Base-by-base conservation (phyloP, 805 yeast species). In the Candida montana region DNA sequence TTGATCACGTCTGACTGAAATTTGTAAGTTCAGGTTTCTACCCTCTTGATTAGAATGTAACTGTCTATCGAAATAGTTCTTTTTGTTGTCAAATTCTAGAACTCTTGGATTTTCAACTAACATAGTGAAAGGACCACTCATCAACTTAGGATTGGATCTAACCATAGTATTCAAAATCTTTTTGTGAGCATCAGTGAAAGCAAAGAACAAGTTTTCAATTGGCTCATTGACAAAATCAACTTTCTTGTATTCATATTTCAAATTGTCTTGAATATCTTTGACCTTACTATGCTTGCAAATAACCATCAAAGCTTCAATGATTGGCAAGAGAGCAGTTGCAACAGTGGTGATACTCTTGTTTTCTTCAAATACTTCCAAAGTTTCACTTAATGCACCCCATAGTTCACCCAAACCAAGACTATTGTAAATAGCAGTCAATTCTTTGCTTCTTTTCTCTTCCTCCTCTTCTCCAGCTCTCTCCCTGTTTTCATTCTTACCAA, bases 51-150 rank as follows among this genome's bases (percentile, higher is more conserved):
- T 35, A 24, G 67, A 58, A 51, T 84, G 90, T 13, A 93, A 57
- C 52, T 81, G 78, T 37, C 91, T 74, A 50, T 79, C 85, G 57
- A 93, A 91, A 62, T 81, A 89, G 51, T 81, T 81, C 55, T 86
- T 76, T 65, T 95, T 93, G 65, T 90, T 93, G 63, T 93, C 98
- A 65, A 93, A 93, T 54, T 93, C 98, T 49, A 93, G 67, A 2
- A 90, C 91, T 56, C 81, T 80, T 7, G 96, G 93, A 57, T 88
- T 91, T 52, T 83, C 74, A 13, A 93, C 91, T 51, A 93, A 69
- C 71, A 89, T 80, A 1, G 95, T 78, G 58, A 93, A 89, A 13
- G 98, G 95, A 0, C 99, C 99, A 61, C 91, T 83, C 95, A 91
- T 86, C 52, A 93, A 70, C 53, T 89, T 86, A 1, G 97, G 95